Evolutionary conservation across 2,329 filamentous ascomycete species (phyloP).

Genomic region (Ceratocystis smalleyi): DNA sequence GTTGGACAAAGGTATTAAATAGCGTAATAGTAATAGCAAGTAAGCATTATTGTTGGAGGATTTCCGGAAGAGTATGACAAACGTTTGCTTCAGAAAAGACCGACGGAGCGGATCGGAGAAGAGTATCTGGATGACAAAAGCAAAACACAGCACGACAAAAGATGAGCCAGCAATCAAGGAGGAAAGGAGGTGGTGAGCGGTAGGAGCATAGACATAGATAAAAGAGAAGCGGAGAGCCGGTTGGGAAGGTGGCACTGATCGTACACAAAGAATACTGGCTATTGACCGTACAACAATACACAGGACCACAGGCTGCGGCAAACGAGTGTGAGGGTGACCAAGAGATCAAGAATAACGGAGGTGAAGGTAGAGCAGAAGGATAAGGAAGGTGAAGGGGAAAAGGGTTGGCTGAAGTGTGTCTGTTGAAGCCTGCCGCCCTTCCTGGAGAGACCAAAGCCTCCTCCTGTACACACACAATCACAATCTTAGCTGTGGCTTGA

Average conservation of each 20-base stretch:
- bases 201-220: not conserved
- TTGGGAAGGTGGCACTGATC: not conserved
- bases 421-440: not conserved
- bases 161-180: not conserved
- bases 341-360: not conserved
- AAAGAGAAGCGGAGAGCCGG: not conserved
- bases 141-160: not conserved
- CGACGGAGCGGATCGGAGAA: not conserved
- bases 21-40: not conserved
- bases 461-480: not conserved
- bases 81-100: not conserved
- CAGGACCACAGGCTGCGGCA: not conserved
- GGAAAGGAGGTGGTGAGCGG: not conserved
- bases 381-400: not conserved
- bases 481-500: conserved; percentile 8
- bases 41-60: not conserved
- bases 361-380: not conserved
- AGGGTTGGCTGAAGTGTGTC: not conserved
- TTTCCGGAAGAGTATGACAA: not conserved
- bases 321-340: not conserved
- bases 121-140: not conserved
- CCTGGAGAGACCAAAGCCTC: not conserved
- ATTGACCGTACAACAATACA: not conserved
- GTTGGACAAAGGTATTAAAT: conserved; percentile 1
- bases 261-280: not conserved